Percentiles rank a stretch among this genome's conserved stretches.
These are phyloP conservation scores for Sonneratia caseolaris DNA, from an alignment of 345 rosid genomes.

Conservation along the genomic window DNA sequence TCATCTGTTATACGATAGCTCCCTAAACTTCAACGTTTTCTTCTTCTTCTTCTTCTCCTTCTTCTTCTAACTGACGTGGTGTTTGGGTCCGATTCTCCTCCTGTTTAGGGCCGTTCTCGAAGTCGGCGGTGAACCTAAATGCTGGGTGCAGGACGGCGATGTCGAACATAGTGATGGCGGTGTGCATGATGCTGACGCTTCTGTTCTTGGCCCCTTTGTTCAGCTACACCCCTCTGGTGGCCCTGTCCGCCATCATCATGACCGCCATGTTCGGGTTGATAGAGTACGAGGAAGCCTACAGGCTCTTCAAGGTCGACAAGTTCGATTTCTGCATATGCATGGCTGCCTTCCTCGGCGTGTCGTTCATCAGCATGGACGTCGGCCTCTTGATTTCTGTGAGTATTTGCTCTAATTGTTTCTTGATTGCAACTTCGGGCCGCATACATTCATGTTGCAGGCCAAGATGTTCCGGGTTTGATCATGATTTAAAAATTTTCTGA, in stretches of 20 bases:
- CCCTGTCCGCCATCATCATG: conserved; percentile 81
- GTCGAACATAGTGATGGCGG: conserved; percentile 73
- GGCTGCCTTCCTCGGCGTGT: conserved; percentile 65
- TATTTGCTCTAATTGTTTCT: background rate
- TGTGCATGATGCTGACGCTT: conserved; percentile 77
- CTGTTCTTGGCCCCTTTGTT: conserved; percentile 72
- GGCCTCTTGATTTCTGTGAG: conserved; percentile 72
- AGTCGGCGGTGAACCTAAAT: conserved; percentile 83
- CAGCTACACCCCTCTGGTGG: conserved; percentile 82
- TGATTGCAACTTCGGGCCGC: background rate
- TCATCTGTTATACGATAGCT: background rate
- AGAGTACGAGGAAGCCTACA: conserved; percentile 48
- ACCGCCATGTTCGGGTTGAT: conserved; percentile 87
- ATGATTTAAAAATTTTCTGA: background rate
- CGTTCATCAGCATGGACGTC: conserved; percentile 69
- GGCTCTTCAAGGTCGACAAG: conserved; percentile 67
- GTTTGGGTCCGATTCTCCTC: background rate
- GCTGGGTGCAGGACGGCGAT: conserved; percentile 61
- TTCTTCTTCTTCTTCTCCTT: too few relatives aligned
- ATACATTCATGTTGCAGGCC: background rate
- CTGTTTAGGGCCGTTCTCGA: conserved; percentile 76
- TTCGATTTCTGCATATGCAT: conserved; percentile 74
- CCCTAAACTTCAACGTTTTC: background rate
- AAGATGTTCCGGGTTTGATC: background rate
- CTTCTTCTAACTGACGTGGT: too few relatives aligned